These are phyloP conservation scores for Torulaspora maleeae DNA, from an alignment of 805 yeast genomes.

Conservation along the genomic window DNA sequence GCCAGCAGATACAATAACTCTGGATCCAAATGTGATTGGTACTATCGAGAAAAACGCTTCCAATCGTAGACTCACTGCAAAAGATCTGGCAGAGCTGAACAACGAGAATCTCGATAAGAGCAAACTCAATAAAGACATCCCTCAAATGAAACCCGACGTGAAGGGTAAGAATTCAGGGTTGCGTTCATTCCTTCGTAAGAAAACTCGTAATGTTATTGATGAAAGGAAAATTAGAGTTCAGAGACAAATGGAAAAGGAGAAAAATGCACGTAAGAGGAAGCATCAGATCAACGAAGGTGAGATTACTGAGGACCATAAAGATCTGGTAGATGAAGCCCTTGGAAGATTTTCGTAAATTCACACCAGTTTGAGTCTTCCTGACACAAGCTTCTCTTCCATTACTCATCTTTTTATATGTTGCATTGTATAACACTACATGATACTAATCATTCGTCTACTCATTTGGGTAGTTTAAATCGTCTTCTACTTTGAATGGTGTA, in stretches of 20 bases:
- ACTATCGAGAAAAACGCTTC: conserved; percentile 69
- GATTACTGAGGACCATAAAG: conserved; percentile 48
- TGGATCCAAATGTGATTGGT: conserved; percentile 88
- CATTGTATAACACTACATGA: conserved; percentile 7
- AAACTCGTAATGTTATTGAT: conserved; percentile 78
- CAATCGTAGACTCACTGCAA: conserved; percentile 56
- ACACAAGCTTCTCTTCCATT: neutral
- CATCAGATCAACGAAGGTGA: conserved; percentile 44
- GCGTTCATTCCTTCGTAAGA: conserved; percentile 75
- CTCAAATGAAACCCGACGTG: conserved; percentile 60
- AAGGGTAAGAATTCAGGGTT: conserved; percentile 80
- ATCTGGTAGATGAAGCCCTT: conserved; percentile 39
- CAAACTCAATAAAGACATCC: conserved; percentile 45
- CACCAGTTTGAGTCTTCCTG: neutral
- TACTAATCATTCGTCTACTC: conserved; percentile 4
- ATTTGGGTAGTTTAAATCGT: conserved; percentile 26
- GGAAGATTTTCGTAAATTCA: conserved; percentile 34
- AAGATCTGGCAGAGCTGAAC: conserved; percentile 47
- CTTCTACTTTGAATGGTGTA: conserved; percentile 33
- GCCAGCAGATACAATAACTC: conserved; percentile 84
- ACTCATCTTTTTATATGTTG: conserved; percentile 1
- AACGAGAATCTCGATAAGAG: conserved; percentile 32
- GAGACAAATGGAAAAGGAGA: conserved; percentile 67
- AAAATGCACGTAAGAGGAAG: conserved; percentile 56
- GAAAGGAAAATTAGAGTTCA: conserved; percentile 77